These are phyloP conservation scores for Metschnikowia aberdeeniae DNA, from an alignment of 805 yeast species.

Conservation along the genomic window DNA sequence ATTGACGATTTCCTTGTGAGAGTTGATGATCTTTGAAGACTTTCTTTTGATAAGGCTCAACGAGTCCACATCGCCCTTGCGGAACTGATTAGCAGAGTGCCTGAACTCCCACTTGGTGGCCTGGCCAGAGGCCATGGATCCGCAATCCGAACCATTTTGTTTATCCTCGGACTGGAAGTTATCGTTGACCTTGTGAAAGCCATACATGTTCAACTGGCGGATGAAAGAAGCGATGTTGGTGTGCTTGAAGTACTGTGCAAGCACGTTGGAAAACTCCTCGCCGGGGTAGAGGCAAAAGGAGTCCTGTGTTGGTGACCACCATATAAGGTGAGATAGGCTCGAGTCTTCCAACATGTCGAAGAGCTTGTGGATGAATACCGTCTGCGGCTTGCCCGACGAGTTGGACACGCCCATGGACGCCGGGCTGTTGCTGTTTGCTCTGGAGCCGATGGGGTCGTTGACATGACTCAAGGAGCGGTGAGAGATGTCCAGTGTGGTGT, in stretches of 20 bases:
- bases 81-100: conserved; percentile 74
- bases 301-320: conserved; percentile 74
- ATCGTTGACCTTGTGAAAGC: conserved; percentile 44
- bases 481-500: neutral
- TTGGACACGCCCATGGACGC: conserved; percentile 6
- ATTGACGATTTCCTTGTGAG: conserved; percentile 38
- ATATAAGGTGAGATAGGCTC: conserved; percentile 66
- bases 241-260: conserved; percentile 50
- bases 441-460: conserved; percentile 5
- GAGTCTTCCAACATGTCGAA: conserved; percentile 87
- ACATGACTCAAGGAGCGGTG: conserved; percentile 1
- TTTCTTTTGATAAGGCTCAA: conserved; percentile 76
- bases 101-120: conserved; percentile 74
- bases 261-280: conserved; percentile 79
- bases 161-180: conserved; percentile 27
- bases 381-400: conserved; percentile 32
- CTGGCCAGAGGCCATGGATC: conserved; percentile 19
- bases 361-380: conserved; percentile 77
- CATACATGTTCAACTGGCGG: conserved; percentile 44
- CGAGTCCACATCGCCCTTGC: conserved; percentile 74
- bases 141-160: conserved; percentile 9
- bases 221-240: conserved; percentile 43
- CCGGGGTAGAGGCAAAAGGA: conserved; percentile 80
- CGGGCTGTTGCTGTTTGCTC: conserved; percentile 10
- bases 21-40: conserved; percentile 41